Percentiles rank a stretch among this genome's conserved stretches.
These are phyloP conservation scores for Erythrophleum fordii DNA, from an alignment of 306 rosid genomes.

Conservation along the genomic window DNA sequence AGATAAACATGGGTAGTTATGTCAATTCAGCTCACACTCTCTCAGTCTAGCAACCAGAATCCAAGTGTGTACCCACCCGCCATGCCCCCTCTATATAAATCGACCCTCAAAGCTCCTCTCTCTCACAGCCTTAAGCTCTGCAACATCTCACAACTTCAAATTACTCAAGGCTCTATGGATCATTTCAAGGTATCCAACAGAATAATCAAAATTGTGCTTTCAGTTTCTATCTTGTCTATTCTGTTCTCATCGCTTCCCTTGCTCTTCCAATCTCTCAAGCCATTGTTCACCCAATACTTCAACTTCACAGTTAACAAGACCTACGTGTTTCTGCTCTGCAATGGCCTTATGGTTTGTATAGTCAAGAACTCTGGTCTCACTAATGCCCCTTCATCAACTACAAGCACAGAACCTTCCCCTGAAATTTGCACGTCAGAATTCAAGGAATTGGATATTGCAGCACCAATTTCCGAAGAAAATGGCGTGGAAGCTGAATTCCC, in stretches of 20 bases:
- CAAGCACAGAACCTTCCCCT: neutral
- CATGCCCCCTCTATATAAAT: neutral
- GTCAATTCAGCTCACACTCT: neutral
- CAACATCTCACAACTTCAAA: too few relatives aligned
- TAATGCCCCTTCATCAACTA: slow-evolving; percentile 31
- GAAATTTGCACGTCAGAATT: neutral
- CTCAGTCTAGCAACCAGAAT: neutral
- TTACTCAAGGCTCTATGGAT: neutral
- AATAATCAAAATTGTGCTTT: slow-evolving; percentile 48
- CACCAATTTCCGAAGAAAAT: neutral
- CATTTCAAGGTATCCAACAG: neutral
- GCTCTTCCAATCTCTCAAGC: slow-evolving; percentile 37
- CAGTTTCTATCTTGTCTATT: slow-evolving; percentile 44
- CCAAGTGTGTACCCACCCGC: neutral
- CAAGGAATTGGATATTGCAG: slow-evolving; percentile 10
- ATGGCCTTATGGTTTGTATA: slow-evolving; percentile 60
- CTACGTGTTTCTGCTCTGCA: slow-evolving; percentile 70
- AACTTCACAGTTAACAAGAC: slow-evolving; percentile 49
- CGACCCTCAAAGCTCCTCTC: too few relatives aligned
- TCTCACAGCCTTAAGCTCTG: too few relatives aligned
- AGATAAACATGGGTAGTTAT: neutral
- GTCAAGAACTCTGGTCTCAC: slow-evolving; percentile 52
- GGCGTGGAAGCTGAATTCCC: neutral
- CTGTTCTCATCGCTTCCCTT: slow-evolving; percentile 39
- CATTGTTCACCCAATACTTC: slow-evolving; percentile 20